Conservation (phyloP, 2,329 filamentous ascomycete genomes). For the Epichloe scottii region DNA sequence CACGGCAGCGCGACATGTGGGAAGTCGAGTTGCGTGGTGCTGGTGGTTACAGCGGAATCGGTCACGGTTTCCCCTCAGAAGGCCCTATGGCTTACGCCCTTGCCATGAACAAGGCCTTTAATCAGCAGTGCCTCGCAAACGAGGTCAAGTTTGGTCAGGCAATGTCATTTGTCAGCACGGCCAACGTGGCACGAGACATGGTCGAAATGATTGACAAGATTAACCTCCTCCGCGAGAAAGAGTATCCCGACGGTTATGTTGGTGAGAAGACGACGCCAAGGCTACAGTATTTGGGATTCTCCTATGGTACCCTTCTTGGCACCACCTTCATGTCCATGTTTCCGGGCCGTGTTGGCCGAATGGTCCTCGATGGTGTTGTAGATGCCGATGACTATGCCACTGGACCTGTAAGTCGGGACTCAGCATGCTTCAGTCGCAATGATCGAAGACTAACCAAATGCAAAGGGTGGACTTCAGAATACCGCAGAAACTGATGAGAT, state of each 20-base stretch:
- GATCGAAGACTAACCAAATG: background rate
- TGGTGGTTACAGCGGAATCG: constrained; percentile 10
- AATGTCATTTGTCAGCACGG: constrained; percentile 21
- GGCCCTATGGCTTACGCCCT: constrained; percentile 10
- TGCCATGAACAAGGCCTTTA: constrained; percentile 14
- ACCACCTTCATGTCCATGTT: constrained; percentile 23
- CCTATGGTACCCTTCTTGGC: constrained; percentile 26
- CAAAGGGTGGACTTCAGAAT: constrained; percentile 20
- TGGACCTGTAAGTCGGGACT: constrained; percentile 1
- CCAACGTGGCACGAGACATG: constrained; percentile 29
- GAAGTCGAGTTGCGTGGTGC: constrained; percentile 18
- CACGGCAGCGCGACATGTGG: constrained; percentile 15
- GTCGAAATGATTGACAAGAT: constrained; percentile 27
- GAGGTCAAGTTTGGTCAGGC: constrained; percentile 9
- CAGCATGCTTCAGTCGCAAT: no score
- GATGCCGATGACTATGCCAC: constrained; percentile 23
- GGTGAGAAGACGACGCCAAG: constrained; percentile 2
- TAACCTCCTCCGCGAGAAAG: constrained; percentile 15
- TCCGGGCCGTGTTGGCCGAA: constrained; percentile 22
- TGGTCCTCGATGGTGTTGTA: constrained; percentile 28
- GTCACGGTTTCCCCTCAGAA: background rate
- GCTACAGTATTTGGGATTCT: constrained; percentile 36
- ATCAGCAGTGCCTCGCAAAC: constrained; percentile 14
- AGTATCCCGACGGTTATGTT: background rate
- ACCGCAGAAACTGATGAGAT: constrained; percentile 24